Evolutionary conservation across 768 basidiomycete species (phyloP), one percentile per base, ranked within the genome.

Genomic region (Trametes gibbosa): DNA sequence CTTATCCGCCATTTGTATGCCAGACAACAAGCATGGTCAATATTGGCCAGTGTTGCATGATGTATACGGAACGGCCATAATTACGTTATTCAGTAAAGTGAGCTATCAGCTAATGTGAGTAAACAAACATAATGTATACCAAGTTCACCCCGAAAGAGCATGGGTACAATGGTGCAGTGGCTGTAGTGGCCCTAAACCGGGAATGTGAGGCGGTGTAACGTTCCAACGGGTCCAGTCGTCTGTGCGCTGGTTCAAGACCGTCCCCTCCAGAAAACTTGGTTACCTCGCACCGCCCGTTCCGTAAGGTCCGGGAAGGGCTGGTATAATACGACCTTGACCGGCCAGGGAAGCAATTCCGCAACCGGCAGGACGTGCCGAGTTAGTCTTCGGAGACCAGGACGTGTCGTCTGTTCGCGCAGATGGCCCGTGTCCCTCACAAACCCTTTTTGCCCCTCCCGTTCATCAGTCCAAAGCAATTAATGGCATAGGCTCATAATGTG

Each of bases 251-350:
- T 90, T 91, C 90, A 87, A 91, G 87, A 81, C 88, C 81, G 84
- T 85, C 87, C 87, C 88, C 90, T 90, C 89, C 87, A 84, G 90
- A 92, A 90, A 91, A 90, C 87, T 92, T 90, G 89, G 89, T 72
- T 87, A 75, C 80, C 83, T 85, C 81, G 83, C 81, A 80, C 80
- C 74, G 77, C 76, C 80, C 83, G 78, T 74, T 61, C 72, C 80
- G 84, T 74, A 91, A 85, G 82, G 75, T 34, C 72, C 82, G 86
- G 79, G 63, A 60, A 79, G 73, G 76, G 81, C 84, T 85, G 86
- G 90, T 87, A 87, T 91, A 91, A 91, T 87, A 68, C 74, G 85
- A 75, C 82, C 87, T 82, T 84, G 86, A 84, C 82, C 77, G 85
- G 82, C 86, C 85, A 91, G 90, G 89, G 85, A 91, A 92, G 90